phyloP scores from a whole-genome alignment of 2,329 filamentous ascomycete genomes.

The Venturia oleaginea region DNA sequence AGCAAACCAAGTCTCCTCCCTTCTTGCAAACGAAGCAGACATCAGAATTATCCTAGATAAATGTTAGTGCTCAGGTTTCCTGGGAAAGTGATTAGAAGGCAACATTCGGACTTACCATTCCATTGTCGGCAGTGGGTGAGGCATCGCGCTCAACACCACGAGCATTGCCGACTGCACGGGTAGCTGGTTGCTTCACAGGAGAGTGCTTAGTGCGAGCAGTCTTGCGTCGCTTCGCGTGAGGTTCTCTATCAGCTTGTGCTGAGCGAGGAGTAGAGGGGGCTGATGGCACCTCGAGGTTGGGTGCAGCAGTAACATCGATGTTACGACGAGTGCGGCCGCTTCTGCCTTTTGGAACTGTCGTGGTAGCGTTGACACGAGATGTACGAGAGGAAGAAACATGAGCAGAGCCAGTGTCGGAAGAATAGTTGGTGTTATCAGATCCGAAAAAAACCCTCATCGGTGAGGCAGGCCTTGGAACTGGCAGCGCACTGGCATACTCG shows the following conservation, averaged over 20 bases:
- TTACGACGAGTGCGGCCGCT: conserved; percentile 1
- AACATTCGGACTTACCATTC: not conserved
- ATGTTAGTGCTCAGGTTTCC: conserved; percentile 44
- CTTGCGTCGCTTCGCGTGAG: conserved; percentile 8
- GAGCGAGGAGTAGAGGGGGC: conserved; percentile 9
- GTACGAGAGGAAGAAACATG: not conserved
- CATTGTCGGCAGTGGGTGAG: not conserved
- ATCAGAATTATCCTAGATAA: conserved; percentile 37
- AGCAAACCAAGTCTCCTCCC: conserved; percentile 80
- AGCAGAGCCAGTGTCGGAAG: conserved; percentile 1
- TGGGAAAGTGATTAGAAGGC: conserved; percentile 14
- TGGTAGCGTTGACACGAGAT: not conserved
- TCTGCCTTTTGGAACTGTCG: not conserved
- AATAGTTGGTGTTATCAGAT: not conserved
- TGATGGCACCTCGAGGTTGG: not conserved
- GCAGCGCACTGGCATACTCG: not conserved
- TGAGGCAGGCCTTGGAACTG: not conserved
- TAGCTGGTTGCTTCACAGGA: conserved; percentile 4
- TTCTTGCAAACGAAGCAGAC: conserved; percentile 84
- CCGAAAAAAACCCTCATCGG: not conserved
- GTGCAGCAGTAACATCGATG: conserved; percentile 7
- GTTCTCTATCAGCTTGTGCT: not conserved
- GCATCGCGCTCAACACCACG: not conserved
- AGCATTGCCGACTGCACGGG: not conserved
- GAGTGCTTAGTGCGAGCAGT: conserved; percentile 11